Conservation (phyloP, 2,329 filamentous ascomycete species). For the Didymella pinodella region DNA sequence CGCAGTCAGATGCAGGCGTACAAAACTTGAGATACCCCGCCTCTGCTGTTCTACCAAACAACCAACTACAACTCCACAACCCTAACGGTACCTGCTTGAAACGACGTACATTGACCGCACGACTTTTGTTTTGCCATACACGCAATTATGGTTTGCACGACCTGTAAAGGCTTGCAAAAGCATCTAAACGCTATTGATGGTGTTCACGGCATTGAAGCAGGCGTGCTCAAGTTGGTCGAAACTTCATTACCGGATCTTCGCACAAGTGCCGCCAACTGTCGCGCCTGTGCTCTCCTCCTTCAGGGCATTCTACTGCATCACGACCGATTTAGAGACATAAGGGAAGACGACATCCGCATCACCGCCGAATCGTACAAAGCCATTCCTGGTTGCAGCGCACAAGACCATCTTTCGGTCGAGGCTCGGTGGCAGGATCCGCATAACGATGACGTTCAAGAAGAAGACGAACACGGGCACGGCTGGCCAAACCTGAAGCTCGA, state of each 20-base stretch:
- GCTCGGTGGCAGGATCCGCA: constrained; percentile 40
- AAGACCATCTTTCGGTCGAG: constrained; percentile 48
- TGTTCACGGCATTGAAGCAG: constrained; percentile 24
- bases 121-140: not conserved
- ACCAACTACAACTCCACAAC: constrained; percentile 9
- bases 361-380: constrained; percentile 41
- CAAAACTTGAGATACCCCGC: constrained; percentile 18
- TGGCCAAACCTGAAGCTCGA: constrained; percentile 49
- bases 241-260: constrained; percentile 42
- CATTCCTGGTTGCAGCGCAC: constrained; percentile 23
- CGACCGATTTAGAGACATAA: constrained; percentile 36
- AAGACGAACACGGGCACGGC: constrained; percentile 33
- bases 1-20: constrained; percentile 15
- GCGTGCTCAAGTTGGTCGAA: constrained; percentile 36
- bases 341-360: constrained; percentile 37
- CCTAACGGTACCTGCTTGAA: not conserved
- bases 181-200: constrained; percentile 33
- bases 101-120: constrained; percentile 1
- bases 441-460: constrained; percentile 26
- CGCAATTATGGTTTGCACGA: constrained; percentile 31
- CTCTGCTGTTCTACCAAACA: constrained; percentile 1
- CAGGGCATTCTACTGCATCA: constrained; percentile 47
- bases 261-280: constrained; percentile 40
- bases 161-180: constrained; percentile 47
- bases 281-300: constrained; percentile 45